Evolutionary conservation across 495 filamentous ascomycete genomes (phyloP), one percentile per base, ranked within the genome.

Genomic region (Choiromyces venosus): DNA sequence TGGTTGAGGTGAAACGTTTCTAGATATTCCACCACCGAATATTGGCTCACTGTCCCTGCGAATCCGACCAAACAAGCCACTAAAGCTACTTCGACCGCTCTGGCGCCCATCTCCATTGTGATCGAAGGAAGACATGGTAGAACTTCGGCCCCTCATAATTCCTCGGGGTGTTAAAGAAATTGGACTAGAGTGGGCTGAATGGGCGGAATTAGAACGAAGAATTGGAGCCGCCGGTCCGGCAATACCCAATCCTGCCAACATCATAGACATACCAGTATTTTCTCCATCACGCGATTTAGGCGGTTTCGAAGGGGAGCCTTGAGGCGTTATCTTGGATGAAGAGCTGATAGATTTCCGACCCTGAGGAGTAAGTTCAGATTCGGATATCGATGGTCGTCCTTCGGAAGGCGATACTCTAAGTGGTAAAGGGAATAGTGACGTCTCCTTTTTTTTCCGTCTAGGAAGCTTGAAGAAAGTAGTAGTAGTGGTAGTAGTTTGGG

Each of bases 371-470:
- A 74, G 71, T 16, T 78, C 78, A n/a, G 72, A 74, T 69, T 80
- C 78, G 40, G 78, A 80, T 70, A 70, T 69, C 18, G 78, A 79
- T 52, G 78, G 71, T 38, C 74, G 42, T 16, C 52, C 52, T 33
- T 61, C 52, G 4, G 7, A 33, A 4, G 52, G 52, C 9, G 74
- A 68, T 42, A 69, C 74, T 37, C 89, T 91, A 67, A 92, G 86
- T 70, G 93, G 89, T 9, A 97, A 85, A 65, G 96, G 95, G 78
- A 97, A 97, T n/a, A 98, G 85, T 33, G 92, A 90, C 73, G 88
- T 88, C 44, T 92, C 91, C 67, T 91, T 91, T 80, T 92, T 93
- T 80, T 91, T 95, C 68, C 92, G 86, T 38, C 94, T 90, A 65
- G 91, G 89, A 71, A 98, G 85, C 56, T 89, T 89, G 80, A 97